These are phyloP conservation scores for Boletus subparvulus DNA, from an alignment of 768 basidiomycete species.

Conservation along the genomic window DNA sequence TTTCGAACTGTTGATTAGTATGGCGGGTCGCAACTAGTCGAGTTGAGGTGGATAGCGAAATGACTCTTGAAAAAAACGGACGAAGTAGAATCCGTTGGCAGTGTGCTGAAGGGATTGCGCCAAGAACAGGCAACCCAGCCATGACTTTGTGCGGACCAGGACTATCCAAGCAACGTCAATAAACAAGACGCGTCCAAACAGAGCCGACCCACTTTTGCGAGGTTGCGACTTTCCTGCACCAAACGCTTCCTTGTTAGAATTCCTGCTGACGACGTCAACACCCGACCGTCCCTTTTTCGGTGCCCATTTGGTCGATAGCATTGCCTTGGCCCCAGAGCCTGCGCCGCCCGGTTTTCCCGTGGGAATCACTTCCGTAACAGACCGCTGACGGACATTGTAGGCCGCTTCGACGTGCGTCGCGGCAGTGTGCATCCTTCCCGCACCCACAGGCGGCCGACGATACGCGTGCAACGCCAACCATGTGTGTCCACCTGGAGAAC, in stretches of 20 bases:
- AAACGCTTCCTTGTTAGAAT: slow-evolving; percentile 7
- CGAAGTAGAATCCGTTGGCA: too few species aligned
- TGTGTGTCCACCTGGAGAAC: slow-evolving; percentile 53
- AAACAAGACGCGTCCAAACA: neutral
- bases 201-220: slow-evolving; percentile 36
- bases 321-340: slow-evolving; percentile 13
- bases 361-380: slow-evolving; percentile 28
- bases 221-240: slow-evolving; percentile 47
- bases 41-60: too few species aligned
- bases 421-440: slow-evolving; percentile 44
- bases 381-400: slow-evolving; percentile 45
- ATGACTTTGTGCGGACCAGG: too few species aligned
- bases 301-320: slow-evolving; percentile 4
- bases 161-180: slow-evolving; percentile 2
- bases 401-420: slow-evolving; percentile 55
- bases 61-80: too few species aligned
- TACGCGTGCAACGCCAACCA: slow-evolving; percentile 75
- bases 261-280: neutral
- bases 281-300: slow-evolving; percentile 43
- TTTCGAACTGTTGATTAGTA: too few species aligned
- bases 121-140: too few species aligned
- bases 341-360: slow-evolving; percentile 24
- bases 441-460: slow-evolving; percentile 40
- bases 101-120: too few species aligned
- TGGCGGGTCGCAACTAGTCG: too few species aligned